Conservation (phyloP, 2,329 filamentous ascomycete genomes). For the Fusarium graminum region DNA sequence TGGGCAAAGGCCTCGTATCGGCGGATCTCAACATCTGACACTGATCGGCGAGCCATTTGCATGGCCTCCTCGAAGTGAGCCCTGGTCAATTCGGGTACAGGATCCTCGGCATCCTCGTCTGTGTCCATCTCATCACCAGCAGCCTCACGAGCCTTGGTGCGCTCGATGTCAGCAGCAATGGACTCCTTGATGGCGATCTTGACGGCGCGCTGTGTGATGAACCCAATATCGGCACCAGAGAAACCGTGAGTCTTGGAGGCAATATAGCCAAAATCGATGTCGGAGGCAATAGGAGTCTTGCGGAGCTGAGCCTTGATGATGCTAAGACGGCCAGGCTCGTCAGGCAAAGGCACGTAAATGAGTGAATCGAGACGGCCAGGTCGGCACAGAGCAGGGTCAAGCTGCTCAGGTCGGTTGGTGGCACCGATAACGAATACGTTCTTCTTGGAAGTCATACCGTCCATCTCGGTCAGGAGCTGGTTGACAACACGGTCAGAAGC, state of each 20-base stretch:
- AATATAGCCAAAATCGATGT: constrained; percentile 92
- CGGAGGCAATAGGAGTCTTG: constrained; percentile 91
- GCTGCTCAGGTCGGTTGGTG: constrained; percentile 98
- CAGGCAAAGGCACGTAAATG: constrained; percentile 96
- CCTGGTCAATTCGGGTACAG: constrained; percentile 94
- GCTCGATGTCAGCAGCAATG: constrained; percentile 89
- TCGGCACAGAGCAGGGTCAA: constrained; percentile 97
- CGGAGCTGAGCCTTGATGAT: constrained; percentile 97
- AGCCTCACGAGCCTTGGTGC: constrained; percentile 88
- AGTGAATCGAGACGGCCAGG: constrained; percentile 98
- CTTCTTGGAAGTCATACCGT: constrained; percentile 99
- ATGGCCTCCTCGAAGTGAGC: constrained; percentile 99
- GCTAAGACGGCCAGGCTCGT: constrained; percentile 87
- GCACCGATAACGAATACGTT: constrained; percentile 99
- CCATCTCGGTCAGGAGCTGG: constrained; percentile 99
- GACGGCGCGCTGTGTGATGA: constrained; percentile 98
- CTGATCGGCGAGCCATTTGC: constrained; percentile 91
- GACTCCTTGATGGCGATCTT: constrained; percentile 99
- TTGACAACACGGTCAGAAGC: constrained; percentile 99
- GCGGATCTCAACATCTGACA: constrained; percentile 96
- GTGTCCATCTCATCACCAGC: constrained; percentile 81
- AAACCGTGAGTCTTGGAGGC: constrained; percentile 98
- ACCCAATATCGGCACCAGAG: constrained; percentile 99
- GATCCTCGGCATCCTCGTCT: constrained; percentile 84
- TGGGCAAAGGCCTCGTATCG: constrained; percentile 98